A percentile compares a stretch with the other conserved stretches of the same genome.
Evolutionary conservation across 352 stramenopile species (phyloP).

Genomic region (Hyaloperonospora brassicae): DNA sequence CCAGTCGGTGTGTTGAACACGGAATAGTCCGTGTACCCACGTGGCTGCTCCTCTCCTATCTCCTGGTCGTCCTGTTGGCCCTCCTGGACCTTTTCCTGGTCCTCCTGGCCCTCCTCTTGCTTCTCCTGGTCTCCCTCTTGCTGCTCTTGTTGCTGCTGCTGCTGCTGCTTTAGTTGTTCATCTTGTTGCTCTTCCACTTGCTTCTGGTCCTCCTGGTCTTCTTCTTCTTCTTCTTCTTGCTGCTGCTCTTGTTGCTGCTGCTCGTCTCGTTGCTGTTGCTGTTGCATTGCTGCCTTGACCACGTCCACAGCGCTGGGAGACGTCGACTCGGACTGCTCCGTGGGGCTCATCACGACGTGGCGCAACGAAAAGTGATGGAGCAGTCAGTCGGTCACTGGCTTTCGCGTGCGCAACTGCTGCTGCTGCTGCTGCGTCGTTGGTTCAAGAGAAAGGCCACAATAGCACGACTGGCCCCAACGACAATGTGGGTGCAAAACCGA

Average conservation of each 20-base stretch:
- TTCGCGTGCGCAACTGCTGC: slow-evolving; percentile 6
- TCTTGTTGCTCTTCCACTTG: slow-evolving; percentile 4
- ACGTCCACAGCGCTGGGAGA: slow-evolving; percentile 18
- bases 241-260: too few relatives aligned
- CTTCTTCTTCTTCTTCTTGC: too few relatives aligned
- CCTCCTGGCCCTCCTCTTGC: too few relatives aligned
- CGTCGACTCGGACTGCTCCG: slow-evolving; percentile 13
- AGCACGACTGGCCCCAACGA: neutral
- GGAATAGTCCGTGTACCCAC: slow-evolving; percentile 18
- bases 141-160: too few relatives aligned
- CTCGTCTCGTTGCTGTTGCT: slow-evolving; percentile 2
- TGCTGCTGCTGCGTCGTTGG: slow-evolving; percentile 9
- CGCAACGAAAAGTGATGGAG: too few relatives aligned
- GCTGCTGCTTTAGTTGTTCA: too few relatives aligned
- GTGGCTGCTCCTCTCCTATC: slow-evolving; percentile 3
- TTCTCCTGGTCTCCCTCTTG: too few relatives aligned
- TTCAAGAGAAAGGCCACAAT: neutral
- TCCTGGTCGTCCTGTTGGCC: neutral
- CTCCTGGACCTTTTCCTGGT: too few relatives aligned
- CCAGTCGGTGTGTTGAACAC: slow-evolving; percentile 32
- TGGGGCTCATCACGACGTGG: slow-evolving; percentile 17
- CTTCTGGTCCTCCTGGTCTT: too few relatives aligned
- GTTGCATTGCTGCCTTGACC: slow-evolving; percentile 7
- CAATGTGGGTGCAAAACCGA: slow-evolving; percentile 16
- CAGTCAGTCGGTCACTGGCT: neutral